Evolutionary conservation across 306 rosid species (phyloP).

Genomic region (Castanea mollissima): DNA sequence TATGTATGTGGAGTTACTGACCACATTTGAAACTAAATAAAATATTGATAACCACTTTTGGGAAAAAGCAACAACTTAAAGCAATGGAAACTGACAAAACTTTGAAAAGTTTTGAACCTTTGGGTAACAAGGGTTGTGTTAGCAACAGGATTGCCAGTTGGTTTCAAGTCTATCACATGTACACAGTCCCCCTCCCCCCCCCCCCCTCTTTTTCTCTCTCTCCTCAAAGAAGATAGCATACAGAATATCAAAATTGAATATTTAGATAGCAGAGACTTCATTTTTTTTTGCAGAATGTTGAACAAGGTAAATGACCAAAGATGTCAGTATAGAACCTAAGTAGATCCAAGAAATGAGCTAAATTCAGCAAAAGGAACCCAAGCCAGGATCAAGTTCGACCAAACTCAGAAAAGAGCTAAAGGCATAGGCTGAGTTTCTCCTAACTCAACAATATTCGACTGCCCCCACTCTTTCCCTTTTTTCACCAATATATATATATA

Average conservation of each 20-base stretch:
- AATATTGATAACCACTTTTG: too few relatives aligned
- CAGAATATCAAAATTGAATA: neutral
- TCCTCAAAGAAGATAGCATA: neutral
- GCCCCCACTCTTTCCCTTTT: too few relatives aligned
- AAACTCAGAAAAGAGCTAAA: neutral
- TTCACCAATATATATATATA: too few relatives aligned
- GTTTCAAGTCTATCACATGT: neutral
- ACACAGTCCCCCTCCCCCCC: neutral
- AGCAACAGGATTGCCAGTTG: too few relatives aligned
- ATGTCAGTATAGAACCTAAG: neutral
- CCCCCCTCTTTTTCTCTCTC: neutral
- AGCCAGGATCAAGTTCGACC: neutral
- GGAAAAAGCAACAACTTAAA: too few relatives aligned
- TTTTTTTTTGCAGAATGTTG: neutral
- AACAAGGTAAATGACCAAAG: neutral
- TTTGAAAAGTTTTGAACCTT: too few relatives aligned
- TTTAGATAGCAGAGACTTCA: neutral
- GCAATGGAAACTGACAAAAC: too few relatives aligned
- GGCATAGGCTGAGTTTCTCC: neutral
- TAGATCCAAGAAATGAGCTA: neutral
- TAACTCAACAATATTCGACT: too few relatives aligned
- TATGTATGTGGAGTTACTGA: too few relatives aligned
- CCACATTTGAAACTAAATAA: too few relatives aligned
- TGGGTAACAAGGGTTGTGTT: too few relatives aligned
- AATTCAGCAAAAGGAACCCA: neutral